Conservation (phyloP, 1,284 basidiomycete species). For the Boletus nobilissimus region DNA sequence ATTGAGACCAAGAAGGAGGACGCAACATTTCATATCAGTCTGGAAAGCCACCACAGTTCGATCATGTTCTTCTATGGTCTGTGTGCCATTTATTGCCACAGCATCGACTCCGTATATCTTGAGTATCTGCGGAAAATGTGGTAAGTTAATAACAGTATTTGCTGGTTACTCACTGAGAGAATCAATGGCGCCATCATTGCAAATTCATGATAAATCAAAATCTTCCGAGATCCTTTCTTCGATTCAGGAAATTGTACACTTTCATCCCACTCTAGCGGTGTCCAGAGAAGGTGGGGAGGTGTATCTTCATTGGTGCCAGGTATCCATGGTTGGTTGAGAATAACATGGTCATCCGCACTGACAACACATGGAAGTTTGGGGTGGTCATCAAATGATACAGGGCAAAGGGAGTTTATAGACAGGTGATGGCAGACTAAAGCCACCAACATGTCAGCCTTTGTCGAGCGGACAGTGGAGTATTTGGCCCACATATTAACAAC, state of each 20-base stretch:
- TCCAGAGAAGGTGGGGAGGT: constrained; percentile 11
- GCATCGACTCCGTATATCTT: constrained; percentile 13
- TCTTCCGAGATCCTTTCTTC: not conserved
- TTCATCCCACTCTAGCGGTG: constrained; percentile 8
- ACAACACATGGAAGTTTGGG: not conserved
- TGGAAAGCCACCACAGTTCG: constrained; percentile 4
- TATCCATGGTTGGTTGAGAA: constrained; percentile 19
- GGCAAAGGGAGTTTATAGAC: not conserved
- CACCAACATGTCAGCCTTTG: constrained; percentile 23
- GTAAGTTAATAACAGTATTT: not conserved
- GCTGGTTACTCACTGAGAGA: constrained; percentile 15
- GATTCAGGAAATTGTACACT: not conserved
- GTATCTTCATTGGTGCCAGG: not conserved
- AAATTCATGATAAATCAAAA: constrained; percentile 24
- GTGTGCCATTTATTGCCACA: constrained; percentile 17
- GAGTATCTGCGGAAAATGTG: no score
- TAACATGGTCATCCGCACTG: not conserved
- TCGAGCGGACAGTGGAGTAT: constrained; percentile 2
- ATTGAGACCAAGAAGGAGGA: constrained; percentile 23
- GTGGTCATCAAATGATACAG: constrained; percentile 17
- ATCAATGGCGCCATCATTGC: constrained; percentile 25
- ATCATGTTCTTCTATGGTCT: constrained; percentile 9
- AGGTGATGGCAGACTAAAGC: constrained; percentile 17
- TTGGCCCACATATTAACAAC: not conserved
- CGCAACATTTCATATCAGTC: not conserved